Base-by-base conservation (phyloP, 2,329 filamentous ascomycete genomes). In the Chaetothyriales sp. region DNA sequence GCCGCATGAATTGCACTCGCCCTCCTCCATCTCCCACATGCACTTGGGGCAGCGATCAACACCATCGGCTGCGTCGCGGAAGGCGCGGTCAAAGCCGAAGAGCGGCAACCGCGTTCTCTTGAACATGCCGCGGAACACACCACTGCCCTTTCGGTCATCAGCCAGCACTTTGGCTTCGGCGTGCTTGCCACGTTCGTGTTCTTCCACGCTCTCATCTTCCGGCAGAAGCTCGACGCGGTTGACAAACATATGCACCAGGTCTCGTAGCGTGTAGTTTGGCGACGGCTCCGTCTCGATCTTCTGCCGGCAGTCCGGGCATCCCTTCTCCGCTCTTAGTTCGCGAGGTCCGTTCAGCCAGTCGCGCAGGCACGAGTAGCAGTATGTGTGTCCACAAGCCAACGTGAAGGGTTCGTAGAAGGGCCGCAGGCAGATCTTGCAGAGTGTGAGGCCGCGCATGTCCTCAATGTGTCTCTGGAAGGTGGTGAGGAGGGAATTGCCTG, bases 391-490 rank as follows among this genome's bases (percentile, higher is more conserved):
- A 59, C 81, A 85, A 5, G 72, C 72, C 49, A 84, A 72, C 18
- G 78, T 81, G 65, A 79, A 85, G 1, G 81, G 81, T 64, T 84
- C 80, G 65, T 83, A 84, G 47, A 84, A 72, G 47, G 81, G 73
- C 50, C 77, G 74, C 57, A 82, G 76, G 65, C 81, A 85, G 55
- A 85, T 80, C 56, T 80, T 79, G 68, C 81, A 85, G 51, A 78
- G 80, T 59, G 82, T 68, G 28, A 81, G 70, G 26, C 66, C 68
- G 56, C 79, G 73, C 54, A 84, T 75, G 57, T 75, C 72, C 58
- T 80, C 74, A 45, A 84, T 73, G 63, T 83, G 78, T 45, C 68
- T 64, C 59, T 73, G 70, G 18, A 73, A 61, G 5, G 67, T 71
- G 53, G 67, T 57, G 22, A 69, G 59, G 32, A 71, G 64, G 18